Evolutionary conservation across 2,329 filamentous ascomycete species (phyloP), one percentile per base, ranked within the genome.

Genomic region (Talaromyces sp.): DNA sequence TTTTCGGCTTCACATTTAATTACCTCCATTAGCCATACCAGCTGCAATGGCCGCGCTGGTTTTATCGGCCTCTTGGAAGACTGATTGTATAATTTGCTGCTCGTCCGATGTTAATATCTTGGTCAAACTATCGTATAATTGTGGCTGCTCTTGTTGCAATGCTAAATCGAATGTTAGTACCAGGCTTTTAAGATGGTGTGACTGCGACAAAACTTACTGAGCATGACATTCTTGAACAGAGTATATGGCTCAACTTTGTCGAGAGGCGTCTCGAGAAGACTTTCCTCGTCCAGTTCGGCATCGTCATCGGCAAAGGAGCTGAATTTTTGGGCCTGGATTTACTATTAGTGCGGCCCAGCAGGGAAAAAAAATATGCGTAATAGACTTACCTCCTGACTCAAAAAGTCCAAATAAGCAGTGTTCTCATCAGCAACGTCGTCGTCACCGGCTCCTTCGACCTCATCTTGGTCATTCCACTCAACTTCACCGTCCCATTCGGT

Each of bases 211-310:
- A 26, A 86, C 90, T 76, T 86, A 96, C 93, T 89, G 71, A 93
- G 77, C 66, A 98, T 80, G 19, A 90, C 88, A 63, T 84, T 82
- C 73, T 91, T 89, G 84, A 99, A 97, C 64, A 96, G 81, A 72
- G 88, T 85, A 71, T 99, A 99, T 2, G 93, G 93, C 77, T 99
- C 95, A 64, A 99, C 84, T 78, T 95, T 95, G 76, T 99, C 95
- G 26, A 99, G 82, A 17, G 93, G 93, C 13, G 93, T 96, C 76
- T 99, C 95, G 2, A 99, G 85, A 56, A 98, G 81, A 62, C 91
- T 89, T 73, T 93, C 93, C 69, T 98, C 95, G 74, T 98, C 93
- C 19, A 96, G 86, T 52, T 97, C 87, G 58, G 96, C 93, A 59
- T 96, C 92, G 27, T 93, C 90, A 1, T 91, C 91, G 17, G 84